Base-by-base conservation (phyloP, 441 rosid species). In the Croton laevigatus region DNA sequence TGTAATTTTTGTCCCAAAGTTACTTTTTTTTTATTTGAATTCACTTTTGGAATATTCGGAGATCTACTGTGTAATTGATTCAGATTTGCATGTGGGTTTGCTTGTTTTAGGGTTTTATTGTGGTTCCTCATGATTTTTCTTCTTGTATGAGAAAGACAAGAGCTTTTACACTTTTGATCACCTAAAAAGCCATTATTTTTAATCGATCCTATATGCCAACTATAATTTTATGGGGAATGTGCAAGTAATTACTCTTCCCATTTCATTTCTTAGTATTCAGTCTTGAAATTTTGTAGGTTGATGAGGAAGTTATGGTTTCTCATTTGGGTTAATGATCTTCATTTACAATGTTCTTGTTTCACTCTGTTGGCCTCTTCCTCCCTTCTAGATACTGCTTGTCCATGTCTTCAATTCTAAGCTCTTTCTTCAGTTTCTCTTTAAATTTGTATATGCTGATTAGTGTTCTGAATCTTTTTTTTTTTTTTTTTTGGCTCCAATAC, bases 11-110 rank as follows among this genome's bases (percentile, higher is more conserved):
- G 49, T 59, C 16, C n/a, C 6, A 69, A 76, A 72, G 65, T 75
- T 71, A 49, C 51, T 48, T 19, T 65, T 65, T n/a, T 17, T 0
- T 8, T 2, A 19, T 53, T 32, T 19, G 3, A 11, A 5, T 4
- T 38, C 49, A 14, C n/a, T 60, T 71, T 27, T 44, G 60, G 82
- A 65, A 72, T 71, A 70, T 72, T 74, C 75, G 66, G 32, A 78
- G 85, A 81, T 81, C 81, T 71, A 37, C 20, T 65, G 17, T 49
- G 45, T 61, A 42, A 68, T 77, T 37, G n/a, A 51, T 65, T 62
- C 16, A 1, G 71, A 59, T 73, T 68, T 66, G 53, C 67, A 62
- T 63, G 37, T 37, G 70, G 9, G n/a, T 22, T 44, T 53, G 1
- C 44, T 65, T 17, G 34, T 34, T 55, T 65, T 20, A 22, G 6